Base-by-base conservation (phyloP, 2,329 filamentous ascomycete species). In the Dothideomycetes sp. region DNA sequence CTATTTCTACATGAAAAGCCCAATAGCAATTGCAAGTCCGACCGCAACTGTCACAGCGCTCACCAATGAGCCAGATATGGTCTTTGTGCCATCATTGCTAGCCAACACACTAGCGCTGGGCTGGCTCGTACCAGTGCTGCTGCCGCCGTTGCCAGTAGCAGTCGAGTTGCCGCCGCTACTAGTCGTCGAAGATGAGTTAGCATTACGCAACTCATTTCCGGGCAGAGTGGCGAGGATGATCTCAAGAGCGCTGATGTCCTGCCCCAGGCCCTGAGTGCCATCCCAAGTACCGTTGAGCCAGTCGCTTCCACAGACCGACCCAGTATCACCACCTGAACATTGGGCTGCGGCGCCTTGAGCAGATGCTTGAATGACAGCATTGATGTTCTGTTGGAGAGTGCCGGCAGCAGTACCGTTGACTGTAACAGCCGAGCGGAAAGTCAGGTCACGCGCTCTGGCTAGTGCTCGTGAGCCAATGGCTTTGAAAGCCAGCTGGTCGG, bases 401-500 rank as follows among this genome's bases (percentile, higher is more conserved):
- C 58, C 61, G 2, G 67, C 65, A 12, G 62, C 62, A 38, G 68
- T 44, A 22, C 63, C 47, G 4, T 64, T 58, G 5, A 63, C 59
- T 46, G 68, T 66, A 10, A 60, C 56, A 45, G 70, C 55, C 75
- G 79, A 86, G 36, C 82, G 77, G 19, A 75, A 61, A 22, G 85
- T 65, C 57, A 84, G 85, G 10, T 52, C 32, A 40, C 34, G 2
- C 38, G 34, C 11, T 18, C 3, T 4, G 2, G 4, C 5, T 11
- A 16, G 4, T 5, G 2, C 9, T 5, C 16, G 15, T 18, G 7
- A 27, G 14, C 22, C 17, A 8, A 7, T 32, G 12, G 78, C 81
- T 62, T 86, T 86, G 74, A 86, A 87, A 36, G 71, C 76, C 51
- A 73, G 72, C 62, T 86, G 80, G 57, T 87, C 81, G 46, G 69